Base-by-base conservation (phyloP, 192 early-diverging fungal genomes). In the Irineochytrium annulatum region DNA sequence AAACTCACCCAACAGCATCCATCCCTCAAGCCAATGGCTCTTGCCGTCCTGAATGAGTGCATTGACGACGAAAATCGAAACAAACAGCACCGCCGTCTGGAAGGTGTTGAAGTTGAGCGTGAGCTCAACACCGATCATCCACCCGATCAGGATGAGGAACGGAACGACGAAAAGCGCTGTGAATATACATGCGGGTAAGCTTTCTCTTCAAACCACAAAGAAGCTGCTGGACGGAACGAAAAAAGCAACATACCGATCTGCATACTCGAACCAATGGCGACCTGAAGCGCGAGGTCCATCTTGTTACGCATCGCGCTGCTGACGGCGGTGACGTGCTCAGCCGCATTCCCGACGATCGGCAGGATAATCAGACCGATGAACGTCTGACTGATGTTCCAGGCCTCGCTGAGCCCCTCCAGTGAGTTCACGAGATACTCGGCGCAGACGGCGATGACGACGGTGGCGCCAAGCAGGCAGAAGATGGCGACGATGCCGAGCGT, bases 1-100 rank as follows among this genome's bases (percentile, higher is more conserved):
- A n/a, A n/a, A n/a, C n/a, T n/a, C n/a, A n/a, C n/a, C 82, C 33
- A 98, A 69, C 28, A 95, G 70, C 72, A 93, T 81, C 33, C 79
- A 78, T 4, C 95, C 95, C 70, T 93, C 92, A 16, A 98, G 76
- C 92, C 91, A 98, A 72, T 96, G 94, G 3, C 87, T 88, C 43
- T 87, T 68, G 13, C 95, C 95, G 67, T 96, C 94, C 55, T 71
- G 59, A 26, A 86, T 78, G 27, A 80, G 54, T 3, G 55, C 43
- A 59, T 71, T 82, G 32, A 75, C 67, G 39, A 76, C 64, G 43
- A 68, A 76, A n/a, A 73, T 54, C 0, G 71, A 63, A 16, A 91
- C 69, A 68, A 96, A 93, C 33, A 95, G 60, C 0, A 94, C 78
- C 19, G 86, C 81, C 0, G 89, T 91, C 54, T 93, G 89, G 65